Evolutionary conservation across 2,329 filamentous ascomycete genomes (phyloP).

Genomic region (Calonectria hawksworthii): DNA sequence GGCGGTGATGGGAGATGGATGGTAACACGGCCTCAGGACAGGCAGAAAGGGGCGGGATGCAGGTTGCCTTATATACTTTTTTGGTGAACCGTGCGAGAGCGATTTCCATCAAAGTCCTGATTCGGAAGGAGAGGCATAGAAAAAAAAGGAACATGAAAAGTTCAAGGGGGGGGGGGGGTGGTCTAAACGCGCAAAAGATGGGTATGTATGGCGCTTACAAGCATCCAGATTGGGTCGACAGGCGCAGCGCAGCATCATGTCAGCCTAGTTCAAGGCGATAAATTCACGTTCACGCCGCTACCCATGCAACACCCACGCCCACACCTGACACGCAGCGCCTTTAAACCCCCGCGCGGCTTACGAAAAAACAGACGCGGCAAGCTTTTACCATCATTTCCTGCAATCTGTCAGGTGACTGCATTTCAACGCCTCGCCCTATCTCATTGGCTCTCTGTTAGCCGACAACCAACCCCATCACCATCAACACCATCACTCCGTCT

Average conservation of each 20-base stretch:
- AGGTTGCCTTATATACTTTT: constrained; percentile 15
- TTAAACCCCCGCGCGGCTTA: neutral
- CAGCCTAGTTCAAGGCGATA: constrained; percentile 13
- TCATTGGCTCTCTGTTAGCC: neutral
- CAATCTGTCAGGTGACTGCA: neutral
- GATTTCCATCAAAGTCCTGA: neutral
- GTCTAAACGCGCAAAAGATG: neutral
- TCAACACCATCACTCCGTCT: constrained; percentile 36
- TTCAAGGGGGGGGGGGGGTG: neutral
- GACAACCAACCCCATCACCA: neutral
- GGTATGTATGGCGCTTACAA: neutral
- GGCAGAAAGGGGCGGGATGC: constrained; percentile 17
- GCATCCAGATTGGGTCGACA: constrained; percentile 13
- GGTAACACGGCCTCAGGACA: constrained; percentile 10
- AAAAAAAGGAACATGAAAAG: neutral
- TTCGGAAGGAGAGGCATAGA: neutral
- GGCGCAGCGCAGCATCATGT: constrained; percentile 7
- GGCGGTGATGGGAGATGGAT: neutral
- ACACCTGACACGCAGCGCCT: neutral
- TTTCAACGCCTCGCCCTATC: neutral
- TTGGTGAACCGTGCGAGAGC: constrained; percentile 5
- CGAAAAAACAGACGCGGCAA: constrained; percentile 8
- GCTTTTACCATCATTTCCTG: neutral
- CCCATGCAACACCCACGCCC: neutral
- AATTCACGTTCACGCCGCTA: constrained; percentile 16